Evolutionary conservation across 2,329 filamentous ascomycete species (phyloP), one percentile per base, ranked within the genome.

Genomic region (Hirsutella thompsonii): DNA sequence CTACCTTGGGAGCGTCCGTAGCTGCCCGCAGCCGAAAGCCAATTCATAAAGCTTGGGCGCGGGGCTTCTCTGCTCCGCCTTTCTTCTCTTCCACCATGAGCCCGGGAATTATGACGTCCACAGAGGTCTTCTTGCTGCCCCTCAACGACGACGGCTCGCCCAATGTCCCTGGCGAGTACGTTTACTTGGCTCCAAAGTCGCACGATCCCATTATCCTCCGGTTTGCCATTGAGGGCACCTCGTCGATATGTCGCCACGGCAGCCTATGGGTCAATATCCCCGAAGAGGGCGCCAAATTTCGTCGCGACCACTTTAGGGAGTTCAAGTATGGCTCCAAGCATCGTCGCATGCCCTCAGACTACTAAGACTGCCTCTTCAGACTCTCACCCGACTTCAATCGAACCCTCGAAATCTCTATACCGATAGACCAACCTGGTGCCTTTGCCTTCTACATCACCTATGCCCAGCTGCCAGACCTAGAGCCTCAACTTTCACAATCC

Each of bases 241-340:
- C 90, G 58, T 94, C 90, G 46, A 92, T 98, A 68, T 95, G 89
- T 62, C 79, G 88, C 50, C 73, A 94, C 63, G 92, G 93, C 44
- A 95, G 85, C 57, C 72, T 98, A 47, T 98, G 92, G 90, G 83
- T 94, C 55, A 98, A 98, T 61, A 84, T 96, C 45, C 92, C 92
- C 8, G 75, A 81, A 46, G 70, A 80, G 52, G 88, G 81, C 44
- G 67, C 77, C 38, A 66, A 78, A 35, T 98, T 96, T 57, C 74
- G 78, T 48, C 81, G 92, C 51, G 72, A 83, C 54, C 72, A 74
- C 28, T 98, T 94, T 61, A 78, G 79, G 53, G 83, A 94, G 64
- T 93, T 83, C 74, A 90, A 86, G 90, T 95, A 71, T 60, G 81
- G 59, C 18, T 36, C 42, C 20, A 2, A 16, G 5, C 35, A 9